A percentile compares a stretch with the other conserved stretches of the same genome.
Evolutionary conservation across 495 filamentous ascomycete species (phyloP).

Genomic region (Halenospora varia): DNA sequence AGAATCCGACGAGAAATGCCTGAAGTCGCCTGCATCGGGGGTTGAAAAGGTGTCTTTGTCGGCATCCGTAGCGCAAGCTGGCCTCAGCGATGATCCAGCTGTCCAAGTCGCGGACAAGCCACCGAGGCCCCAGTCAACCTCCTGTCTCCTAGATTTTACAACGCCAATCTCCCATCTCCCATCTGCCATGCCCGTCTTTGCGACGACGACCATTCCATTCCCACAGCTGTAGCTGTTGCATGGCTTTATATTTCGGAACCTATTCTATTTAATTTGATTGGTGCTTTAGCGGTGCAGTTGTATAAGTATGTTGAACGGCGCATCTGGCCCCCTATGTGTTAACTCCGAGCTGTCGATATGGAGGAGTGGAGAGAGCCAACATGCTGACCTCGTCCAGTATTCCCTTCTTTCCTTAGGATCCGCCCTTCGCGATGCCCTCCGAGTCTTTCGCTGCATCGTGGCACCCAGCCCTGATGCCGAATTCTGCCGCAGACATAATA

Average conservation of each 20-base stretch:
- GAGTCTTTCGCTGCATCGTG: constrained; percentile 35
- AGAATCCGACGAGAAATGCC: too few species aligned
- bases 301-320: constrained; percentile 18
- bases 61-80: constrained; percentile 12
- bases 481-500: constrained; percentile 30
- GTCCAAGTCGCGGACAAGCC: too few species aligned
- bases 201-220: not conserved
- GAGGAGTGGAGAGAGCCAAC: not conserved
- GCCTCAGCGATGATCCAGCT: too few species aligned
- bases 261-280: constrained; percentile 18
- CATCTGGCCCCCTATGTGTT: not conserved
- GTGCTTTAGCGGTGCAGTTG: constrained; percentile 21
- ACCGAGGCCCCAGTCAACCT: not conserved
- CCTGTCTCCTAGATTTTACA: not conserved
- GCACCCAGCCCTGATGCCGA: constrained; percentile 53
- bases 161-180: not conserved
- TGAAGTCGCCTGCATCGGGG: too few species aligned
- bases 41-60: not conserved
- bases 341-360: not conserved
- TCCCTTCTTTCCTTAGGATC: constrained; percentile 15
- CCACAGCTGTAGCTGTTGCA: not conserved
- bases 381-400: constrained; percentile 20
- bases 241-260: constrained; percentile 6
- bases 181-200: not conserved
- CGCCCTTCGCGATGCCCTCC: constrained; percentile 18